These are phyloP conservation scores for Diplogelasinospora grovesii DNA, from an alignment of 495 filamentous ascomycete species.

Conservation along the genomic window DNA sequence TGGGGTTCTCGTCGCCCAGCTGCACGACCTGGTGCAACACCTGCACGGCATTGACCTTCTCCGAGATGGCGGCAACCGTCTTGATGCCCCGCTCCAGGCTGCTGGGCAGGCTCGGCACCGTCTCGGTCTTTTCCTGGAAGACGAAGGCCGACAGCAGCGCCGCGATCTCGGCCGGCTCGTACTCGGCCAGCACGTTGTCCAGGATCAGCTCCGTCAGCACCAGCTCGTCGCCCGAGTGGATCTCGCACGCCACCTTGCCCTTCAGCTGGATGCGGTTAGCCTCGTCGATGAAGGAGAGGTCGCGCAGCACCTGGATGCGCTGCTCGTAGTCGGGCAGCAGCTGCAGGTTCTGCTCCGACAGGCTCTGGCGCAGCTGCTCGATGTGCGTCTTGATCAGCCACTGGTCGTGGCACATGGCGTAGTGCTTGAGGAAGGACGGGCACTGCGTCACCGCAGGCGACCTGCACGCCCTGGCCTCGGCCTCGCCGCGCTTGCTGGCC, in stretches of 20 bases:
- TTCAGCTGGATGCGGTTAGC: conserved; percentile 82
- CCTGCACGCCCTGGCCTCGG: conserved; percentile 50
- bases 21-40: conserved; percentile 85
- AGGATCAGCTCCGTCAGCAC: conserved; percentile 93
- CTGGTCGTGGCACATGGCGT: conserved; percentile 88
- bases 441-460: conserved; percentile 55
- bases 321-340: conserved; percentile 98
- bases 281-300: conserved; percentile 83
- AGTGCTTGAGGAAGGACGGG: conserved; percentile 77
- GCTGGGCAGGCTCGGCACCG: conserved; percentile 73
- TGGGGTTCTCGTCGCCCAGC: conserved; percentile 73
- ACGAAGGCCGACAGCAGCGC: conserved; percentile 91
- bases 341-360: conserved; percentile 95
- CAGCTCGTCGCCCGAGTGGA: conserved; percentile 96
- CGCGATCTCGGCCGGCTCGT: conserved; percentile 93
- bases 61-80: conserved; percentile 79
- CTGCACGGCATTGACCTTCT: conserved; percentile 85
- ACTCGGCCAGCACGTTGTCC: conserved; percentile 92
- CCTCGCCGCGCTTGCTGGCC: conserved; percentile 58
- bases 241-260: conserved; percentile 96
- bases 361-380: conserved; percentile 69
- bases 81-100: conserved; percentile 77
- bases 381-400: conserved; percentile 93
- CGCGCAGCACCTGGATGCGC: conserved; percentile 82
- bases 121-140: conserved; percentile 96